A percentile compares a stretch with the other conserved stretches of the same genome.
Evolutionary conservation across 495 filamentous ascomycete genomes (phyloP).

Genomic region (Aspergillus nanangensis): DNA sequence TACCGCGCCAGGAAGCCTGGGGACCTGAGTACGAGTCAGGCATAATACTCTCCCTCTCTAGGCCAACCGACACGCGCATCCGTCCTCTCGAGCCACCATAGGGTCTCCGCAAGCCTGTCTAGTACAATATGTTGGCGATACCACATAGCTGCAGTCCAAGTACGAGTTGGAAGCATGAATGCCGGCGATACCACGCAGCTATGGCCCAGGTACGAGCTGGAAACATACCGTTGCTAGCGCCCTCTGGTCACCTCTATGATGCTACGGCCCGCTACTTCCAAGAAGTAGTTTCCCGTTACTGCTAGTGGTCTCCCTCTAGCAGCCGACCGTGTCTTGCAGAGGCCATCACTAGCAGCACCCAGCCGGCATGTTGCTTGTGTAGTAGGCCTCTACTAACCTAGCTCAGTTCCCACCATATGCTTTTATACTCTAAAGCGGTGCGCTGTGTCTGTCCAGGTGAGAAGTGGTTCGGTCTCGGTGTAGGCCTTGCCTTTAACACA

Average conservation of each 20-base stretch:
- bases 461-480: conserved; percentile 3
- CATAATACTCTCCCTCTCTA: not conserved
- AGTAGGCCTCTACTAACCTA: conserved; percentile 6
- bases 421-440: not conserved
- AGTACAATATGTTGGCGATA: not conserved
- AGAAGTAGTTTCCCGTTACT: not conserved
- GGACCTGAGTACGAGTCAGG: conserved; percentile 2
- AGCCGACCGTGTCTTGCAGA: conserved; percentile 5
- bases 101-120: not conserved
- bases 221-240: not conserved
- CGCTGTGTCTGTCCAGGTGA: conserved; percentile 3
- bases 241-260: not conserved
- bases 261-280: not conserved
- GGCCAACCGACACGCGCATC: not conserved
- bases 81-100: conserved; percentile 1
- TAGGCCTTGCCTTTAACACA: conserved; percentile 8
- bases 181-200: not conserved
- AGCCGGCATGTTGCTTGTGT: conserved; percentile 2
- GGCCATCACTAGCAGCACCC: not conserved
- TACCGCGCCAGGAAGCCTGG: not conserved
- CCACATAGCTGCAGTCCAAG: not conserved
- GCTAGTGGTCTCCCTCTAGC: conserved; percentile 1
- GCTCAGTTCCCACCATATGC: conserved; percentile 4
- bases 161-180: not conserved
- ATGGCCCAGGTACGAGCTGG: not conserved